Conservation (phyloP, 192 early-diverging fungal genomes). For the Haplosporangium gracile region DNA sequence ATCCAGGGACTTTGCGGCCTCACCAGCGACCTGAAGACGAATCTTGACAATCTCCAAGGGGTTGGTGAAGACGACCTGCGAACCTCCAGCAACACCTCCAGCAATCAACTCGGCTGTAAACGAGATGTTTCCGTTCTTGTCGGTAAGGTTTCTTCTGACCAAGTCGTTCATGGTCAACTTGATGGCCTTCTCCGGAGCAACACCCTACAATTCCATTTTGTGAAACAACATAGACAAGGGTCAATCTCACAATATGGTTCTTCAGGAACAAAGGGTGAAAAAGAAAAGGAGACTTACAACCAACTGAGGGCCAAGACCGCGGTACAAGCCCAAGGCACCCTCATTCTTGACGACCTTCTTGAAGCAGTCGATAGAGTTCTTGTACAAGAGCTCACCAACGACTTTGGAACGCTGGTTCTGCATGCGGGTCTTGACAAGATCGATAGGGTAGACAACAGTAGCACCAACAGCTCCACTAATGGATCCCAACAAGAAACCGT, state of each 20-base stretch:
- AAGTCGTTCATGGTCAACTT: constrained; percentile 98
- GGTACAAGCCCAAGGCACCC: constrained; percentile 91
- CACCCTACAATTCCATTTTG: constrained; percentile 62
- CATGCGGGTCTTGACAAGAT: constrained; percentile 99
- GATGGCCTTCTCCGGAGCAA: constrained; percentile 99
- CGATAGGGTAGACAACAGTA: constrained; percentile 95
- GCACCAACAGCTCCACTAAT: constrained; percentile 96
- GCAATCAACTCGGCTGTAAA: constrained; percentile 87
- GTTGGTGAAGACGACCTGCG: constrained; percentile 95
- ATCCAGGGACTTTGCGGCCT: constrained; percentile 69
- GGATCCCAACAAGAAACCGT: constrained; percentile 81
- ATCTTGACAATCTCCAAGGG: constrained; percentile 99
- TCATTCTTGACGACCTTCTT: constrained; percentile 93
- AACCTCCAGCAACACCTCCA: constrained; percentile 89
- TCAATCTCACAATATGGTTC: background rate
- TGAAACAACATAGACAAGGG: background rate
- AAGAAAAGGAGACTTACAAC: constrained; percentile 65
- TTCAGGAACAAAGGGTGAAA: background rate
- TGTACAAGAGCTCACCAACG: constrained; percentile 93
- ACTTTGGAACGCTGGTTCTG: constrained; percentile 95
- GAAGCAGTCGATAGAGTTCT: constrained; percentile 97
- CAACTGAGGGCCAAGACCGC: constrained; percentile 93
- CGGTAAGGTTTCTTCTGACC: constrained; percentile 76
- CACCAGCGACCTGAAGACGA: constrained; percentile 91
- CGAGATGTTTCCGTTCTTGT: constrained; percentile 80